Conservation (phyloP, 1,284 basidiomycete species). For the Porphyrellus sp. region DNA sequence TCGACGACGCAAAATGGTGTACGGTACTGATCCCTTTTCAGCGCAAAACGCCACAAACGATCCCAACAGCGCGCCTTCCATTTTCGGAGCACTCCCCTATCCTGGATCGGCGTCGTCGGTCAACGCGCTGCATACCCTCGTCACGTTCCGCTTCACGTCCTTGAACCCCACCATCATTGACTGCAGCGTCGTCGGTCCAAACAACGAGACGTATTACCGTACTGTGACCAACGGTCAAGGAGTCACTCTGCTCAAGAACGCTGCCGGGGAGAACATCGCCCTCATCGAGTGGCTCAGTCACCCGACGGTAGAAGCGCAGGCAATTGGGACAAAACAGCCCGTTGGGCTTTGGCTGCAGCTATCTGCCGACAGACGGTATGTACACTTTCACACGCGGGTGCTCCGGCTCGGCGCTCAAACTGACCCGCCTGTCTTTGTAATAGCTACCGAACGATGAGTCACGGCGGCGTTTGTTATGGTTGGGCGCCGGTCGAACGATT, state of each 20-base stretch:
- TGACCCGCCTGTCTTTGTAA: not conserved
- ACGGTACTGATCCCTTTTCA: conserved; percentile 30
- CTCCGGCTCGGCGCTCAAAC: not conserved
- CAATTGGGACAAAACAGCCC: conserved; percentile 45
- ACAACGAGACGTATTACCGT: conserved; percentile 41
- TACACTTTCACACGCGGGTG: not conserved
- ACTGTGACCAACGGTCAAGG: conserved; percentile 48
- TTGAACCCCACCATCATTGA: conserved; percentile 52
- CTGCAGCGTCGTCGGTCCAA: conserved; percentile 50
- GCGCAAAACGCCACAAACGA: conserved; percentile 23
- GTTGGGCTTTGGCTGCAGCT: conserved; percentile 56
- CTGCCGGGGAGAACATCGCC: conserved; percentile 47
- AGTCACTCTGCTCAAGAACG: conserved; percentile 54
- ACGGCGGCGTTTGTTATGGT: conserved; percentile 39
- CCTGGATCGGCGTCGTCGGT: conserved; percentile 28
- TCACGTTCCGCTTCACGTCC: conserved; percentile 50
- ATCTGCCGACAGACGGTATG: conserved; percentile 46
- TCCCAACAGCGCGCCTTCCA: conserved; percentile 40
- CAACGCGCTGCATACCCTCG: conserved; percentile 35
- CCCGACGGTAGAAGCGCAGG: conserved; percentile 55
- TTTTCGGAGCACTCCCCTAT: conserved; percentile 62
- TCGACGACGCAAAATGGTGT: conserved; percentile 10
- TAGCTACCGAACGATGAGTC: conserved; percentile 44
- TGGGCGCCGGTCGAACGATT: conserved; percentile 44
- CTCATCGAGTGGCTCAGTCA: conserved; percentile 58